Evolutionary conservation across 805 yeast genomes (phyloP), one percentile per base, ranked within the genome.

Genomic region (Yamadazyma takamatsuzukensis): DNA sequence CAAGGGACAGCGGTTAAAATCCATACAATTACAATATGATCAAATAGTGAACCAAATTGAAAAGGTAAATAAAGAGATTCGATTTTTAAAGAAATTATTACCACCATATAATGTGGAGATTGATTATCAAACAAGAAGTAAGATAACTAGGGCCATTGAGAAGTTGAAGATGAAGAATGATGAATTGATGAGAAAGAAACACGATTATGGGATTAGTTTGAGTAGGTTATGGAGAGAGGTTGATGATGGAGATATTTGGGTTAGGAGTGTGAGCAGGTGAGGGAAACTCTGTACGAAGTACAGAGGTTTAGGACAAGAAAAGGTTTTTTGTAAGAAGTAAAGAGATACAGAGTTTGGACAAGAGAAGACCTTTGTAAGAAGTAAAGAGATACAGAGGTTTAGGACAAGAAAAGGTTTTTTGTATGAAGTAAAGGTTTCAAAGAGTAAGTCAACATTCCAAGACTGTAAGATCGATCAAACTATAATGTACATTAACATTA

Each of bases 71-170:
- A 64, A 65, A 46, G 72, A 66, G 34, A 56, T 66, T 15, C 47
- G 43, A 11, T 66, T 64, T 37, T 57, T 66, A 37, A 41, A 53
- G 14, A 58, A 56, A 25, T 51, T 65, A 22, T 59, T 66, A 25
- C 72, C 72, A 2, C 72, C 72, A 2, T 61, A 53, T 41, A 64
- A 64, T 34, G 69, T 64, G 16, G 71, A 66, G 36, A 47, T 65
- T 11, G 71, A 66, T 40, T 66, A 65, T 32, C 54, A 56, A 13
- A 64, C 71, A 8, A 47, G 71, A 30, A 48, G 47, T 19, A 66
- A 66, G 45, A 64, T 66, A 27, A 54, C 51, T 15, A 54, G 53
- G 29, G 70, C 70, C 13, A 61, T 66, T 18, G 65, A 60, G 21
- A 64, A 62, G 43, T 52, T 66, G 39, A 43, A 47, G 14, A 54